Evolutionary conservation across 2,329 filamentous ascomycete species (phyloP), one percentile per base, ranked within the genome.

Genomic region (Neopestalotiopsis clavispora): DNA sequence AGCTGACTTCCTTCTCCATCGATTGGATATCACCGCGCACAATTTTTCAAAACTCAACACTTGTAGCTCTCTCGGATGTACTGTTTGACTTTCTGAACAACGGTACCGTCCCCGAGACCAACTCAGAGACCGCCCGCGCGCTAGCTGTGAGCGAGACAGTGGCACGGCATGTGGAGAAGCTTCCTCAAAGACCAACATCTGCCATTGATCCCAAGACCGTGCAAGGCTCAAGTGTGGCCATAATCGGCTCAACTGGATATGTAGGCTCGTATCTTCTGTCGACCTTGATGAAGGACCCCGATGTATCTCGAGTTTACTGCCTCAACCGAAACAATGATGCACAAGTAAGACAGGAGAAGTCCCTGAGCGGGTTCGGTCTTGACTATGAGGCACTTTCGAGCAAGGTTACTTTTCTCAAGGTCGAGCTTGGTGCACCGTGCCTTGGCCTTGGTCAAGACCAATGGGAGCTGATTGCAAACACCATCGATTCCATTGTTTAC

Each of bases 401-500:
- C 17, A 73, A 72, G 30, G 28, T 73, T 1, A n/a, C 5, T 3
- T 73, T 71, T 40, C 45, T 73, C 28, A 68, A 56, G 0, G 45
- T 71, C 10, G 20, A 68, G 6, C 57, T 74, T 4, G 72, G 70
- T 12, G 10, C 69, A 17, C 69, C 68, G 2, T 12, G 14, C 38
- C 65, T 74, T 4, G 72, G 70, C 1, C 70, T 74, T n/a, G 10
- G 20, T 2, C 2, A 66, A 10, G 57, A 69, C 4, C 23, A 69
- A 1, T 70, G 58, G 20, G 28, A 68, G 5, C 1, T 64, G 5
- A 49, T 73, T 4, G 45, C 23, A 14, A 17, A 32, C 12, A 63
- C 72, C 9, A 69, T 70, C 1, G 71, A 74, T 32, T 69, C 70
- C 1, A 59, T 75, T 6, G 58, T 75, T 9, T 74, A 71, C 59